Base-by-base conservation (phyloP, 495 filamentous ascomycete species). In the Sordaria brevicollis region DNA sequence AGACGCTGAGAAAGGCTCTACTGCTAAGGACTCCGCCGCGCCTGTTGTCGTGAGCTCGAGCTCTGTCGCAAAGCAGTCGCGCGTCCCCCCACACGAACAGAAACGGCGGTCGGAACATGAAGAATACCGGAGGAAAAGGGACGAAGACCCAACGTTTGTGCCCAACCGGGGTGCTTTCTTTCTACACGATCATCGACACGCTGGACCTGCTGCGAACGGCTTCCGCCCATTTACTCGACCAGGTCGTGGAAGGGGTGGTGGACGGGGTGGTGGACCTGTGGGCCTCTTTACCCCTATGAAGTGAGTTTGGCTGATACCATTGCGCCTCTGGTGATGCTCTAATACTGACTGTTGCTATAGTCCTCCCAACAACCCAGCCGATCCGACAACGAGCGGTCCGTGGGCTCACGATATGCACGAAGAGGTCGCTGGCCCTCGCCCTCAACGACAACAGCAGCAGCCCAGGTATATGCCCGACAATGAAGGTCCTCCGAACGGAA, bases 351-450 rank as follows among this genome's bases (percentile, higher is more conserved):
- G 70, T 35, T 69, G 35, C 68, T 73, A 62, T 69, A 85, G 84
- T 71, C 82, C 85, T 72, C 67, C 83, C 57, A 79, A 81, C 31
- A 83, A 78, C 71, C 71, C 82, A 21, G 71, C 84, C 39, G 89
- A 90, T 75, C 81, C 85, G 70, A 80, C 86, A 35, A 86, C 89
- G 9, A 90, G 90, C 78, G 86, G 89, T 13, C 90, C 86, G 37
- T 99, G 95, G 95, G 85, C 91, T 69, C 95, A 99, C 76, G 95
- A 99, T 81, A 91, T 99, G 81, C 95, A 99, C 79, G 94, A 97
- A 66, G 88, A 88, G 19, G 88, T 94, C 39, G 85, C 86, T 66
- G 79, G 86, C 43, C 79, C 84, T 68, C 69, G 72, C 38, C 77
- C 77, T 19, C 78, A 68, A 35, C 80, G 70, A 25, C 70, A 76